Percentiles rank a stretch among this genome's conserved stretches.
phyloP scores from a whole-genome alignment of 345 rosid species.

The Euphorbia tirucalli region DNA sequence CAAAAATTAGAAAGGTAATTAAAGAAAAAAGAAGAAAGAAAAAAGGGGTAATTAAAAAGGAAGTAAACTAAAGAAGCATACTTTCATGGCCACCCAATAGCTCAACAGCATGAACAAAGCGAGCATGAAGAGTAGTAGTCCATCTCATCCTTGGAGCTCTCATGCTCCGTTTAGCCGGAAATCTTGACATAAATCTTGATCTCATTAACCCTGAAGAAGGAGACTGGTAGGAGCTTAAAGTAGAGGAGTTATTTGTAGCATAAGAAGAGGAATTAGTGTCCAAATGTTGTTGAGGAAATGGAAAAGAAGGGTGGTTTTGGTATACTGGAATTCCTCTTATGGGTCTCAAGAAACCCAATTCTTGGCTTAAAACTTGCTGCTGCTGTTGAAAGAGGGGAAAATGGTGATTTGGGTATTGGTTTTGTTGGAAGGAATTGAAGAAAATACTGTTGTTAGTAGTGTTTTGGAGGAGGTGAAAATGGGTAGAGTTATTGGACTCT shows the following conservation, averaged over 20 bases:
- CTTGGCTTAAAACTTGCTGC: slow-evolving; percentile 42
- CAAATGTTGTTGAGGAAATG: slow-evolving; percentile 38
- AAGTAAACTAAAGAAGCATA: slow-evolving; percentile 30
- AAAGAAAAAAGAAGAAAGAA: not conserved
- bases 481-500: slow-evolving; percentile 39
- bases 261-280: slow-evolving; percentile 28
- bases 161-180: slow-evolving; percentile 58
- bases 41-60: not conserved
- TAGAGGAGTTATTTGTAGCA: slow-evolving; percentile 19
- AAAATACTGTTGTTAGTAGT: slow-evolving; percentile 24
- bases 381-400: slow-evolving; percentile 28
- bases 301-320: slow-evolving; percentile 54
- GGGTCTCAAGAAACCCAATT: slow-evolving; percentile 74
- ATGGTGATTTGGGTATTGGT: slow-evolving; percentile 32
- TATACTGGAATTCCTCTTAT: slow-evolving; percentile 83
- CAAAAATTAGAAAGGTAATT: not conserved
- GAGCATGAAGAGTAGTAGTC: slow-evolving; percentile 97
- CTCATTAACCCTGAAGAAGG: slow-evolving; percentile 47
- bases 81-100: slow-evolving; percentile 99
- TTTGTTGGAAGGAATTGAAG: slow-evolving; percentile 42
- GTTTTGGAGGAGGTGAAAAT: slow-evolving; percentile 33
- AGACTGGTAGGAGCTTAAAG: slow-evolving; percentile 39
- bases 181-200: slow-evolving; percentile 63
- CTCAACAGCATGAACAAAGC: slow-evolving; percentile 98
- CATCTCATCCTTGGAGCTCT: slow-evolving; percentile 92